Evolutionary conservation across 73 alveolate species (phyloP), one percentile per base, ranked within the genome.

Genomic region (Effrenium voratum): DNA sequence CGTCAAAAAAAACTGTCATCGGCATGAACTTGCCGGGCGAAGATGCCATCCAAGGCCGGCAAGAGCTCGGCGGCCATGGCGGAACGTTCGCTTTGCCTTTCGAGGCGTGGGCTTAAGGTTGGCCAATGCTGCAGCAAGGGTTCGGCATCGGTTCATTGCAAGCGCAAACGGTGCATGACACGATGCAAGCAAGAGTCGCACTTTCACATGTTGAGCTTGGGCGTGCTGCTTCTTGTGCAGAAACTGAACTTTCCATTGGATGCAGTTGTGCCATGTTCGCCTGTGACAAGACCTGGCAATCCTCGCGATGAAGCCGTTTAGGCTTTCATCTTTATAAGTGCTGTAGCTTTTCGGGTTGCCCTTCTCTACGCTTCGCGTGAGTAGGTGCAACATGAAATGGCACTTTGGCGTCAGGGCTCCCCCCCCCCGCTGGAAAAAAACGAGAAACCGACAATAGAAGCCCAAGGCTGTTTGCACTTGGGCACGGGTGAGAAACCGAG

Each of bases 261-360:
- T 40, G 8, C 41, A 57, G 22, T 77, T 77, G 26, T 15, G 36
- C 93, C 93, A 85, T 38, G 80, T 60, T 24, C 80, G 79, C 49
- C 93, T n/a, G 32, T 85, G 93, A 26, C 49, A 59, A 13, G 81
- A 55, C 45, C 93, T 40, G 70, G 80, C 49, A 41, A 85, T 45
- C 38, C 63, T 52, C 2, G 93, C 93, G 45, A 85, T 85, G 30
- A 10, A 12, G 3, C 93, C 93, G 28, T 85, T 85, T 32, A 55
- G 30, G 3, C 60, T 36, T 57, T 85, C 93, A 40, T 85, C 93
- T 24, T 47, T 28, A 26, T 57, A 55, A 2, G 93, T 85, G 70
- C 81, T 1, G 44, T 85, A 85, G 45, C 34, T 57, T 36, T 30
- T 36, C 5, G 93, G 93, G 79, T 85, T 85, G 24, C 93, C 93